phyloP scores from a whole-genome alignment of 169 alveolate species.

The Cyclospora cayetanensis region DNA sequence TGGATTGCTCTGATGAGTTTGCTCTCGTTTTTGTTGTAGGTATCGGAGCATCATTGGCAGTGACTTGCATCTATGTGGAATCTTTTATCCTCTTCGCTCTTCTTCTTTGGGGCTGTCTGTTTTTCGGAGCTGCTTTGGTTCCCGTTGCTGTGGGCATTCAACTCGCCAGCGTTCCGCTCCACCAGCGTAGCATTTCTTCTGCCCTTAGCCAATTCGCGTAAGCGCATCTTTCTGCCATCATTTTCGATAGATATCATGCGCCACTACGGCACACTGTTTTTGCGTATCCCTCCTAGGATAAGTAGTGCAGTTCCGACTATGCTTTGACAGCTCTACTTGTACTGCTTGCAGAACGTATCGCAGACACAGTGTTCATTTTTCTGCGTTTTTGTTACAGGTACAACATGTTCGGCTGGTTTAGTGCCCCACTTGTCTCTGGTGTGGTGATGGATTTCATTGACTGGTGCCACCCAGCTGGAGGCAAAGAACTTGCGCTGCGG shows the following conservation, averaged over 20 bases:
- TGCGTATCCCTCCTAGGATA: not conserved
- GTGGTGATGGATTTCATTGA: slow-evolving; percentile 79
- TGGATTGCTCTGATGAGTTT: not conserved
- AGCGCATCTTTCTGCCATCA: not conserved
- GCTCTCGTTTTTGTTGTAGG: not conserved
- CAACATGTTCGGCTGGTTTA: slow-evolving; percentile 80
- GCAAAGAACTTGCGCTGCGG: slow-evolving; percentile 69
- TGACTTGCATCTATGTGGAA: slow-evolving; percentile 68
- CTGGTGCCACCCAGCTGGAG: slow-evolving; percentile 74
- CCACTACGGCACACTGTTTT: not conserved
- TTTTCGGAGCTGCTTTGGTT: slow-evolving; percentile 84
- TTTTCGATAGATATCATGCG: not conserved
- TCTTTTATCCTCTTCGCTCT: slow-evolving; percentile 76
- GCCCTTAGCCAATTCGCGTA: slow-evolving; percentile 79
- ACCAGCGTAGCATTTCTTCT: slow-evolving; percentile 80
- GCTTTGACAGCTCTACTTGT: not conserved
- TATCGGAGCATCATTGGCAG: slow-evolving; percentile 3
- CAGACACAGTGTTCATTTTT: too few relatives aligned
- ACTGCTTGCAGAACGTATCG: not conserved
- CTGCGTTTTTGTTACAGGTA: slow-evolving; percentile 43
- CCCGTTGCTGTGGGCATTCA: slow-evolving; percentile 84
- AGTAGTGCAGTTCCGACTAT: not conserved
- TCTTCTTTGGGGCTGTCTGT: slow-evolving; percentile 82
- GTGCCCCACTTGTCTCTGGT: slow-evolving; percentile 82
- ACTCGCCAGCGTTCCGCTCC: slow-evolving; percentile 78